A percentile compares a stretch with the other conserved stretches of the same genome.
Evolutionary conservation across 176 grass and related monocot genomes (phyloP).

Genomic region (Saccharum officinarum): DNA sequence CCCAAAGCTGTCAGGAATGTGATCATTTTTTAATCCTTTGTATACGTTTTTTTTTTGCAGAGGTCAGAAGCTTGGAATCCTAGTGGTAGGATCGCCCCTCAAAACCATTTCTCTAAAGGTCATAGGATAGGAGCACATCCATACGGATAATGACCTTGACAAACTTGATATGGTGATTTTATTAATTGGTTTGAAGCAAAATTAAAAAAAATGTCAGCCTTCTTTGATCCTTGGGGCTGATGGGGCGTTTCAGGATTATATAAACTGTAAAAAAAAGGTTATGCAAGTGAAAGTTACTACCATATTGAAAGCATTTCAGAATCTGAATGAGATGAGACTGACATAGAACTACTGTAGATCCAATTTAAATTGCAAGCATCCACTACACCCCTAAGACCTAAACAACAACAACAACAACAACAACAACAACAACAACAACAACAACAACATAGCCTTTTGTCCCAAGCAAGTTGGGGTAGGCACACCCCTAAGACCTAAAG

Average conservation of each 20-base stretch:
- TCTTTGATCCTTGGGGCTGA: neutral
- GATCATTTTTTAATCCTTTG: neutral
- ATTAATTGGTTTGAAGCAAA: neutral
- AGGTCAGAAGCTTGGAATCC: neutral
- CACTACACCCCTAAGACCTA: neutral
- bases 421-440: too few species aligned
- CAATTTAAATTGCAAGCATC: constrained; percentile 16
- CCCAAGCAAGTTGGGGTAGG: too few species aligned
- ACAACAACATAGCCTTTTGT: too few species aligned
- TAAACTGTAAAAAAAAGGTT: neutral
- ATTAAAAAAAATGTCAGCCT: neutral
- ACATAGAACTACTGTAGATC: neutral
- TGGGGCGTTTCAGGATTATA: neutral
- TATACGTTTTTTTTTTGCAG: neutral
- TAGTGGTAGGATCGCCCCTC: neutral
- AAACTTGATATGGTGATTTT: neutral
- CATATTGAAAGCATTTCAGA: constrained; percentile 16
- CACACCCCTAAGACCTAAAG: neutral
- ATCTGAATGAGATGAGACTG: neutral
- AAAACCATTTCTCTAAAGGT: neutral
- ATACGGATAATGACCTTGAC: neutral
- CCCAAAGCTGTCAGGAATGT: neutral
- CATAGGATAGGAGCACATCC: neutral
- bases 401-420: too few species aligned
- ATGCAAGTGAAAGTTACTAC: neutral